Evolutionary conservation across 106 monocot genomes (phyloP).

Genomic region (Iris macrosiphon): DNA sequence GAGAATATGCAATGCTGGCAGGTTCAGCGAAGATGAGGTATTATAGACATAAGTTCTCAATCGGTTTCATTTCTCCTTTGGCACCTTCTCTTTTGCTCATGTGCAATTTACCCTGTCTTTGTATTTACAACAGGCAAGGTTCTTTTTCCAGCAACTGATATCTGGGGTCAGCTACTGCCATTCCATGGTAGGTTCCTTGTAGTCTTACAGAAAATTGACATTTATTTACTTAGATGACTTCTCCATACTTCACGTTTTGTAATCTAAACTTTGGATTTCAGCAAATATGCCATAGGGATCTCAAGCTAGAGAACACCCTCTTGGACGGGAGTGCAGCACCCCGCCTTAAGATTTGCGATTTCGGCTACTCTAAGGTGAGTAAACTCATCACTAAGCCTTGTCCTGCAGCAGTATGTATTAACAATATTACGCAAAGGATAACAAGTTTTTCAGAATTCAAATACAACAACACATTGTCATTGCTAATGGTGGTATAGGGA

Average conservation of each 20-base stretch:
- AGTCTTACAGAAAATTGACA: too few relatives aligned
- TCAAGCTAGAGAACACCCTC: conserved; percentile 77
- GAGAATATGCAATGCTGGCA: conserved; percentile 73
- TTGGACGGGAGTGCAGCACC: conserved; percentile 69
- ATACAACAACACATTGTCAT: too few relatives aligned
- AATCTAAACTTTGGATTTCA: conserved; percentile 16
- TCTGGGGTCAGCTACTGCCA: conserved; percentile 90
- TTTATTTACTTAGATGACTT: too few relatives aligned
- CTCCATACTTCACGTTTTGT: too few relatives aligned
- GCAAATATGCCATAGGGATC: conserved; percentile 84
- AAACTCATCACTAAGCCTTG: too few relatives aligned
- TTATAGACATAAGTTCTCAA: too few relatives aligned
- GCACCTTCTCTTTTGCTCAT: not conserved
- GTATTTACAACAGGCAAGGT: conserved; percentile 46
- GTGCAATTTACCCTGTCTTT: not conserved
- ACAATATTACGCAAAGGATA: too few relatives aligned
- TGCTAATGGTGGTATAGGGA: too few relatives aligned
- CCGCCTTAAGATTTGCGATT: conserved; percentile 77
- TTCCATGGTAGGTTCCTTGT: conserved; percentile 44
- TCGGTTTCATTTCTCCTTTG: not conserved
- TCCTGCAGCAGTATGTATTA: too few relatives aligned
- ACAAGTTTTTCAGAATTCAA: too few relatives aligned
- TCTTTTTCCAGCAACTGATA: conserved; percentile 83
- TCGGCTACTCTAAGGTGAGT: conserved; percentile 79
- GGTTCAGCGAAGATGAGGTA: conserved; percentile 88